Conservation (phyloP, 768 basidiomycete species). For the Macrolepiota dolichaula region DNA sequence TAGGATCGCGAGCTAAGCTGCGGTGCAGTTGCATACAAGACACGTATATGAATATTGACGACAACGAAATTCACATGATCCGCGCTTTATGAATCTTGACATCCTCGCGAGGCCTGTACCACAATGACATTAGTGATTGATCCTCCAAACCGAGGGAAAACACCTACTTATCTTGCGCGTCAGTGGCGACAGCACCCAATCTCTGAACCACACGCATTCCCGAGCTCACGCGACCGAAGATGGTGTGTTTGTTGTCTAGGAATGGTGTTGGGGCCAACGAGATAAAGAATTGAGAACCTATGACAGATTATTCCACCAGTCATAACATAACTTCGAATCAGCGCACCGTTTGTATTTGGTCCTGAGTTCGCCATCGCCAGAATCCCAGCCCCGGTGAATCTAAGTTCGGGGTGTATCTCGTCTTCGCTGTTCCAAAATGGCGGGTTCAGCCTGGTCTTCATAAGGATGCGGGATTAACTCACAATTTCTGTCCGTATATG, state of each 20-base stretch:
- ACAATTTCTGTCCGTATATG: slow-evolving; percentile 89
- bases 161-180: slow-evolving; percentile 80
- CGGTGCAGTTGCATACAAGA: no score
- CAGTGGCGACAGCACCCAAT: slow-evolving; percentile 86
- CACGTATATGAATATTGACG: no score
- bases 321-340: slow-evolving; percentile 29
- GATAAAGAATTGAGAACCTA: slow-evolving; percentile 95
- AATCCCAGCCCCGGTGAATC: slow-evolving; percentile 95
- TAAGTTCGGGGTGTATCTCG: slow-evolving; percentile 85
- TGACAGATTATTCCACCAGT: slow-evolving; percentile 10
- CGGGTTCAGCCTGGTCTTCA: background rate
- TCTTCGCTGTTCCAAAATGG: slow-evolving; percentile 58
- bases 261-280: slow-evolving; percentile 81
- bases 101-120: slow-evolving; percentile 61
- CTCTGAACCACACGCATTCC: slow-evolving; percentile 94
- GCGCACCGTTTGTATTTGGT: slow-evolving; percentile 80
- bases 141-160: background rate
- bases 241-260: slow-evolving; percentile 82
- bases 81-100: slow-evolving; percentile 86
- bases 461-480: slow-evolving; percentile 19
- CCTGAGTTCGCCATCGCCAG: slow-evolving; percentile 98
- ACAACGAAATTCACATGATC: slow-evolving; percentile 22
- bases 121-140: slow-evolving; percentile 1
- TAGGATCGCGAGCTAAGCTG: no score
- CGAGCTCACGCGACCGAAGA: slow-evolving; percentile 84